phyloP scores from a whole-genome alignment of 108 stramenopile species.

The Seminavis robusta region DNA sequence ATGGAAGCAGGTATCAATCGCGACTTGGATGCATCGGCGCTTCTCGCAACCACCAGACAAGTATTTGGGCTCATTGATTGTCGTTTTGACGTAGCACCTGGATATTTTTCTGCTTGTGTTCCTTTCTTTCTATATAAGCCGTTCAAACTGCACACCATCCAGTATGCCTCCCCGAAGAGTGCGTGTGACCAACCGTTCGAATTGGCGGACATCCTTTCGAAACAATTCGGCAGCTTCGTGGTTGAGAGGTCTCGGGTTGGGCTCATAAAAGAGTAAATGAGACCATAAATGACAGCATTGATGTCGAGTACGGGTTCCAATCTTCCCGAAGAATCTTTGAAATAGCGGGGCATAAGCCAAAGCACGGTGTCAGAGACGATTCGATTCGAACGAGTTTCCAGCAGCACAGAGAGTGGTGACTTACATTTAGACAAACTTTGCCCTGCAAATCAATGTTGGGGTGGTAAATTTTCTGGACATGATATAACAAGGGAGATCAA shows the following conservation, averaged over 20 bases:
- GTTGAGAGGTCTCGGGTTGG: conserved; percentile 98
- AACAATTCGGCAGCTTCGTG: conserved; percentile 97
- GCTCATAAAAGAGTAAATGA: conserved; percentile 99
- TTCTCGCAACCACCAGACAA: too few species aligned
- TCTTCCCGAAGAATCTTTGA: conserved; percentile 99
- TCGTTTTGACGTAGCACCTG: too few species aligned
- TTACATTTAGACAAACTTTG: conserved; percentile 87
- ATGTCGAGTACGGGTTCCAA: conserved; percentile 99
- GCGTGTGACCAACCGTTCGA: conserved; percentile 83
- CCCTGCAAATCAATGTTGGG: conserved; percentile 99
- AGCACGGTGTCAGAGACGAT: conserved; percentile 8
- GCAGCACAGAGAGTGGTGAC: neutral
- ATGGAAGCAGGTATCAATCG: too few species aligned
- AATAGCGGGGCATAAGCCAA: too few species aligned
- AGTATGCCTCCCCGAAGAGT: conserved; percentile 80
- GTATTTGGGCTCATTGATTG: too few species aligned
- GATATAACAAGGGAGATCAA: too few species aligned
- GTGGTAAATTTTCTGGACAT: conserved; percentile 98
- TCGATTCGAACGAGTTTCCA: neutral
- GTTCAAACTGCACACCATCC: conserved; percentile 86
- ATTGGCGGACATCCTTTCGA: conserved; percentile 85
- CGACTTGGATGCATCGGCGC: too few species aligned
- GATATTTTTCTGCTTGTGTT: too few species aligned
- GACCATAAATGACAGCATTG: conserved; percentile 98
- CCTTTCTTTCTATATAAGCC: conserved; percentile 66